Base-by-base conservation (phyloP, 768 basidiomycete genomes). In the Rhizopogon salebrosus region DNA sequence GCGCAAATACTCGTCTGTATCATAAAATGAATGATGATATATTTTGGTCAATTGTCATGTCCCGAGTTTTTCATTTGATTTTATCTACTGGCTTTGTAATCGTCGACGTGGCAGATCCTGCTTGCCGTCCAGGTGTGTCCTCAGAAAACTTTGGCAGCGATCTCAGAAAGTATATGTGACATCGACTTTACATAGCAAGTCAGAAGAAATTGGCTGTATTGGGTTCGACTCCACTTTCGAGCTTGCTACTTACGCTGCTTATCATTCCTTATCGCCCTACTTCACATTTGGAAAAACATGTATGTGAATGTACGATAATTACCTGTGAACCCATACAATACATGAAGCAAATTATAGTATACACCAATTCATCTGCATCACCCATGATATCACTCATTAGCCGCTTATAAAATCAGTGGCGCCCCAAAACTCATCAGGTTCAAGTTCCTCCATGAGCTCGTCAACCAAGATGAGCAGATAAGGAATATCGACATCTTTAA, bases 391-490 rank as follows among this genome's bases (percentile, higher is more conserved):
- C 43, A 2, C 18, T 31, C 43, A 29, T 20, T 45, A 31, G 18
- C 31, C 45, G n/a, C 31, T 46, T 6, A 46, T 46, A 34, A 46
- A 46, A 46, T 46, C 31, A 5, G 20, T 46, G 20, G 45, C 20
- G 31, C 45, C 45, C 45, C 45, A 46, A 46, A 46, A 46, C 16
- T 46, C 45, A 22, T 46, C 31, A 23, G 45, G 45, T 20, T 46
- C 45, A 22, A 46, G 31, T 34, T 16, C 7, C 18, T 37, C 58
- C 49, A 63, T 66, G 9, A 81, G 68, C 13, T 76, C 74, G 26
- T 64, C 57, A 18, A 79, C 67, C 35, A 81, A 57, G n/a, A 53
- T 58, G 51, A 65, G 57, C 39, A 82, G 56, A 57, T 76, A 78
- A 2, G 66, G 56, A 7, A 70, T 48, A 54, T 73, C 66, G 10